Conservation (phyloP, 2,329 filamentous ascomycete species). For the Penicillium sp. region DNA sequence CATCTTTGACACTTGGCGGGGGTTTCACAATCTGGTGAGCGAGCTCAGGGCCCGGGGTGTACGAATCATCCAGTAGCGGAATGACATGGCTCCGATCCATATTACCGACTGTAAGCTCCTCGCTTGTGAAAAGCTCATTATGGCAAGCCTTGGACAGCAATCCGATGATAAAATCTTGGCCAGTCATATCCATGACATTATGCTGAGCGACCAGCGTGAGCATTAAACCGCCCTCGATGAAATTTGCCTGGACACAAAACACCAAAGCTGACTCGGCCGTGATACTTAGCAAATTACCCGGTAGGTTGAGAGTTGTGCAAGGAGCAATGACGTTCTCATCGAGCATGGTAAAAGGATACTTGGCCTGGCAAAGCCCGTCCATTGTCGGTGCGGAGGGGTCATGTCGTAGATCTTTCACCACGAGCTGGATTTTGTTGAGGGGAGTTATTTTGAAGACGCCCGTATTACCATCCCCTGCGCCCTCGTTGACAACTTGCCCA, state of each 20-base stretch:
- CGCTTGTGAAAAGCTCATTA: constrained; percentile 43
- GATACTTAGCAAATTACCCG: constrained; percentile 36
- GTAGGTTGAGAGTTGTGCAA: constrained; percentile 27
- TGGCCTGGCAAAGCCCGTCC: constrained; percentile 37
- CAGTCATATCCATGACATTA: constrained; percentile 53
- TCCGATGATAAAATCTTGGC: constrained; percentile 49
- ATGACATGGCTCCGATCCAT: constrained; percentile 40
- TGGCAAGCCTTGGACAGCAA: constrained; percentile 51
- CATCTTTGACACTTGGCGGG: neutral
- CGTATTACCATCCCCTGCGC: constrained; percentile 24
- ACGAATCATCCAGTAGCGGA: constrained; percentile 41
- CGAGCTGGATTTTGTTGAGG: constrained; percentile 34
- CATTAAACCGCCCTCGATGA: constrained; percentile 52
- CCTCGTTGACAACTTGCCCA: constrained; percentile 45
- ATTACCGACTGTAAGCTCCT: constrained; percentile 50
- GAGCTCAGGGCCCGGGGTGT: constrained; percentile 41
- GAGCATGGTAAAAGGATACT: constrained; percentile 52
- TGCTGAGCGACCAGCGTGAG: constrained; percentile 53
- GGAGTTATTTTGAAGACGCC: constrained; percentile 45
- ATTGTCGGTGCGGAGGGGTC: constrained; percentile 41
- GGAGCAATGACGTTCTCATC: constrained; percentile 49
- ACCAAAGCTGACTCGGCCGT: constrained; percentile 37
- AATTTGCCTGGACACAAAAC: constrained; percentile 51
- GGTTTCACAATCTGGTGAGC: constrained; percentile 35
- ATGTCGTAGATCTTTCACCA: constrained; percentile 48